Percentiles rank a stretch among this genome's conserved stretches.
Conservation (phyloP, 768 basidiomycete genomes). For the Phlebiopsis flavidoalba region DNA sequence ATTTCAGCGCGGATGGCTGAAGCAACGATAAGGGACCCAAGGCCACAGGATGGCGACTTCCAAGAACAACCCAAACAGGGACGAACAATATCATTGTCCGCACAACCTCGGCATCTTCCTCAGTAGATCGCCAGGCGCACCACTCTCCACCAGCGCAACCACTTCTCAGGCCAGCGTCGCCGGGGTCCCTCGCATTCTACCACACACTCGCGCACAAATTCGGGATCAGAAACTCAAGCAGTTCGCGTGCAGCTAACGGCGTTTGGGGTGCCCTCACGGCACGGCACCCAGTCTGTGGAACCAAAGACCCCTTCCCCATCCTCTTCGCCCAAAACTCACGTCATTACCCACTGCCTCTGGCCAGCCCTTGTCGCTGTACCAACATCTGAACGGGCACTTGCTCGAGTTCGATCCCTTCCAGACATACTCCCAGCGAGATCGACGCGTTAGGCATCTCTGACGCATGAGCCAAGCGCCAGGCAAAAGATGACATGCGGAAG, state of each 20-base stretch:
- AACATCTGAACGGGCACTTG: constrained; percentile 73
- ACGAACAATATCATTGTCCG: constrained; percentile 37
- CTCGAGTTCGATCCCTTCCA: constrained; percentile 81
- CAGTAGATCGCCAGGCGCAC: constrained; percentile 23
- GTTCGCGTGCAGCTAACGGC: background rate
- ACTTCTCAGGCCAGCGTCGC: constrained; percentile 31
- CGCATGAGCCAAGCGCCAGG: constrained; percentile 78
- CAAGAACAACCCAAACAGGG: constrained; percentile 18
- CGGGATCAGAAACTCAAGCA: constrained; percentile 5
- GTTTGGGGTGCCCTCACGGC: background rate
- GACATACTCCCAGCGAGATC: constrained; percentile 63
- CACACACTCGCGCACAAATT: constrained; percentile 20
- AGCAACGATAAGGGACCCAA: constrained; percentile 31
- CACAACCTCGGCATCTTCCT: constrained; percentile 16
- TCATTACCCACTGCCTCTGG: constrained; percentile 25
- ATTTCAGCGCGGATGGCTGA: constrained; percentile 50
- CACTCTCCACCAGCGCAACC: constrained; percentile 38
- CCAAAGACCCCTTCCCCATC: background rate
- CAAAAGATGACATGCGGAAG: constrained; percentile 68
- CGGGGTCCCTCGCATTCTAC: background rate
- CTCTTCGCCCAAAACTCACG: constrained; percentile 1
- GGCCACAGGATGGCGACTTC: constrained; percentile 20
- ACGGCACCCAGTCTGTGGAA: background rate
- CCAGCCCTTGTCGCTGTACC: constrained; percentile 74
- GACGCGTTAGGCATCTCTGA: constrained; percentile 75